Evolutionary conservation across 306 rosid species (phyloP).

Genomic region (Neltuma alba): DNA sequence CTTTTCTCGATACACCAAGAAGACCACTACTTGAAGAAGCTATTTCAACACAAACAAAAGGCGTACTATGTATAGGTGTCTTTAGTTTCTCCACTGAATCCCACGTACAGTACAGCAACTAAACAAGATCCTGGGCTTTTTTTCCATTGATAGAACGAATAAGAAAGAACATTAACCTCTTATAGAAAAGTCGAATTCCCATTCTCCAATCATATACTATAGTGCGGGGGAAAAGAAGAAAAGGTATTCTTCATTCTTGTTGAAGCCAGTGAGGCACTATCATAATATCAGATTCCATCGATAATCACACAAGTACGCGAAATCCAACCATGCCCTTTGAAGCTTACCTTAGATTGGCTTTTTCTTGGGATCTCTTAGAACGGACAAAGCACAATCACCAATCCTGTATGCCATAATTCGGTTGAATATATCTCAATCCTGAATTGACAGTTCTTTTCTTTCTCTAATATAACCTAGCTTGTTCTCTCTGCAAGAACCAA

Average conservation of each 20-base stretch:
- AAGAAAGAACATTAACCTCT: conserved; percentile 36
- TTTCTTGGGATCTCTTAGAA: conserved; percentile 34
- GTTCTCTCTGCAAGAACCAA: conserved; percentile 7
- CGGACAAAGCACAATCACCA: conserved; percentile 25
- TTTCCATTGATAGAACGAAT: conserved; percentile 28
- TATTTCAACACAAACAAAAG: neutral
- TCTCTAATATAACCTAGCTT: conserved; percentile 21
- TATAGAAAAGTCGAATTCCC: neutral
- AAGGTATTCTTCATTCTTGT: conserved; percentile 48
- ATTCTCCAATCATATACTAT: conserved; percentile 23
- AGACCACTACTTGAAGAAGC: neutral
- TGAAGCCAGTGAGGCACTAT: conserved; percentile 43
- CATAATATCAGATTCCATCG: conserved; percentile 48
- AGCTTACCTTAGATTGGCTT: too few relatives aligned
- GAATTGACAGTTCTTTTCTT: neutral
- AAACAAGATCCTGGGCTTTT: conserved; percentile 22
- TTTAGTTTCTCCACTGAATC: conserved; percentile 9
- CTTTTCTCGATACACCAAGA: neutral
- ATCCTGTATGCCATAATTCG: neutral
- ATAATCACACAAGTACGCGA: conserved; percentile 1
- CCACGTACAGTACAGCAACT: neutral
- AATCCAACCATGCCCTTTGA: conserved; percentile 1
- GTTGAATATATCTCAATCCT: too few relatives aligned
- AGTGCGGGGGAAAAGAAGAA: conserved; percentile 42
- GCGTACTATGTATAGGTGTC: neutral